phyloP scores from a whole-genome alignment of 2,329 filamentous ascomycete species.

The Trichoderma arundinaceum region DNA sequence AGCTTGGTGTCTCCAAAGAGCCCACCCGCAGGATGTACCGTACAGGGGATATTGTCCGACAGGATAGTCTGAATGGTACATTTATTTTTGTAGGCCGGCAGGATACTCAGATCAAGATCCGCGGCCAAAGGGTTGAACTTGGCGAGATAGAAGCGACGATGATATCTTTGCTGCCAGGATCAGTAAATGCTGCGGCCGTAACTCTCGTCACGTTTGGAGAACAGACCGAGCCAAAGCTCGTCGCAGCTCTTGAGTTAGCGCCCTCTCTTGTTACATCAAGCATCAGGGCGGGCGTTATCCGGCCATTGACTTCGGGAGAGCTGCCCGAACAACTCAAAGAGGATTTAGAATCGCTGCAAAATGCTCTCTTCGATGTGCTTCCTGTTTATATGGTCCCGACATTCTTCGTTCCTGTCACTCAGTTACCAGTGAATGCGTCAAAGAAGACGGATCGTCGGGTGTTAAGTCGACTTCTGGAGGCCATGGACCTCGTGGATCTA shows the following conservation, averaged over 20 bases:
- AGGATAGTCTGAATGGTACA: neutral
- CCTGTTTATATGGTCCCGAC: conserved; percentile 24
- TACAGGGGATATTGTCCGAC: conserved; percentile 52
- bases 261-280: neutral
- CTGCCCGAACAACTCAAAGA: no score
- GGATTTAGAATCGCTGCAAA: neutral
- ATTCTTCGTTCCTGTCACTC: conserved; percentile 6
- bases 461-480: neutral
- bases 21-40: conserved; percentile 44
- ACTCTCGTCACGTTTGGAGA: neutral
- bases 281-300: no score
- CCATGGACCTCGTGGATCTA: neutral
- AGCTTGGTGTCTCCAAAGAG: neutral
- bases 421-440: conserved; percentile 18
- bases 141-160: conserved; percentile 2
- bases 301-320: no score
- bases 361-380: neutral
- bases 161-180: neutral
- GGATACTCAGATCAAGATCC: conserved; percentile 25
- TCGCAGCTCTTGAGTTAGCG: neutral
- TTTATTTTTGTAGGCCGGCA: conserved; percentile 10
- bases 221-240: neutral
- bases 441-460: conserved; percentile 19
- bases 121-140: conserved; percentile 8
- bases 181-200: neutral